Percentiles rank a stretch among this genome's conserved stretches.
phyloP scores from a whole-genome alignment of 345 rosid genomes.

The Aurinia saxatilis region DNA sequence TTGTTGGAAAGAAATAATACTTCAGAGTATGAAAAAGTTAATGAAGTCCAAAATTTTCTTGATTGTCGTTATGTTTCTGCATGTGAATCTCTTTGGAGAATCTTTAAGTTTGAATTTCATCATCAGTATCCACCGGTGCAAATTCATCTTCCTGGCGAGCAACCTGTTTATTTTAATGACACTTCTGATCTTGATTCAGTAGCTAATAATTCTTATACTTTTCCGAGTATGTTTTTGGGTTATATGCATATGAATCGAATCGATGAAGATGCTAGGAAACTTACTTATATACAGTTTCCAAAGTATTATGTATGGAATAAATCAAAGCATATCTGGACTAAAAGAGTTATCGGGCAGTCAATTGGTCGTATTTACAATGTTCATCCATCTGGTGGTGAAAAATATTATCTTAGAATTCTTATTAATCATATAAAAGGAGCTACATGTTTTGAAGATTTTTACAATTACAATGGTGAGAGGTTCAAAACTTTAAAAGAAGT shows the following conservation, averaged over 20 bases:
- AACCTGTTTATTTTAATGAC: not conserved
- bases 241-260: not conserved
- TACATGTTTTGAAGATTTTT: not conserved
- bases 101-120: not conserved
- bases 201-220: not conserved
- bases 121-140: not conserved
- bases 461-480: not conserved
- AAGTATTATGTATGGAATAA: not conserved
- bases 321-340: not conserved
- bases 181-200: not conserved
- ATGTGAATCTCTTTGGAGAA: not conserved
- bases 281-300: not conserved
- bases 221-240: not conserved
- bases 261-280: not conserved
- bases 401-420: not conserved
- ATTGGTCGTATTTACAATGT: not conserved
- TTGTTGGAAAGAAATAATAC: not conserved
- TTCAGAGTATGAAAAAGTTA: not conserved
- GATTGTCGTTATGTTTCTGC: not conserved
- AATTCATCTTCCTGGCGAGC: not conserved
- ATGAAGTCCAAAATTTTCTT: not conserved
- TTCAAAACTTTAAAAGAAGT: not conserved
- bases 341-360: not conserved
- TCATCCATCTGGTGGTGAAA: not conserved
- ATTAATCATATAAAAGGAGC: not conserved